phyloP scores from a whole-genome alignment of 2,329 filamentous ascomycete genomes.

The Ramularia endophylla region DNA sequence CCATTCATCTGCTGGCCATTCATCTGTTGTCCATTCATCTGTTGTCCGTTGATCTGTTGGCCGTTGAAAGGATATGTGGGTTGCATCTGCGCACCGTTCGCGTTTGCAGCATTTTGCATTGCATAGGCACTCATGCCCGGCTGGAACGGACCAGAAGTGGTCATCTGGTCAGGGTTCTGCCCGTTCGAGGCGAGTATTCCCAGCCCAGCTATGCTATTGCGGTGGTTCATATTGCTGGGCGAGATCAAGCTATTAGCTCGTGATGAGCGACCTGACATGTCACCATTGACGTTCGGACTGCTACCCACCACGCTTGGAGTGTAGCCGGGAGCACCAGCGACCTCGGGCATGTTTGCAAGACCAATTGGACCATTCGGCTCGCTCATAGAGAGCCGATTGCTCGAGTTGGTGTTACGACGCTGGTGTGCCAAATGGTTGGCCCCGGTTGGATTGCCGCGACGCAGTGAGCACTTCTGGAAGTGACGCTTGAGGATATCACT shows the following conservation, averaged over 20 bases:
- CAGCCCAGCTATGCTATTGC: constrained; percentile 28
- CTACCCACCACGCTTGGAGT: constrained; percentile 25
- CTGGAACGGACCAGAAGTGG: constrained; percentile 25
- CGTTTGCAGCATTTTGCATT: constrained; percentile 28
- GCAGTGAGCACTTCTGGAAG: constrained; percentile 98
- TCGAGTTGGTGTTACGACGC: constrained; percentile 44
- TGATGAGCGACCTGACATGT: constrained; percentile 43
- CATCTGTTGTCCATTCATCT: neutral
- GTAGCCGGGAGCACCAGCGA: constrained; percentile 25
- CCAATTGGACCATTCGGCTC: constrained; percentile 32
- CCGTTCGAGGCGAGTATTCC: constrained; percentile 28
- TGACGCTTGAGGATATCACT: constrained; percentile 98
- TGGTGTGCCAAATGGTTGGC: constrained; percentile 85
- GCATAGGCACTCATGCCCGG: constrained; percentile 29
- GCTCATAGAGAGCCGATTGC: constrained; percentile 31
- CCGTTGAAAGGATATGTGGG: constrained; percentile 28
- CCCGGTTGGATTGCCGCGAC: constrained; percentile 90
- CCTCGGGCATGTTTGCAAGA: constrained; percentile 31
- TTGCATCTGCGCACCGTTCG: constrained; percentile 25
- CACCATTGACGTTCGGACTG: constrained; percentile 33
- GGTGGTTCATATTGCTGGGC: constrained; percentile 31
- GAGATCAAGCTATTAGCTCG: constrained; percentile 46
- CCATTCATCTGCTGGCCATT: constrained; percentile 21
- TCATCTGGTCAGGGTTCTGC: constrained; percentile 22
- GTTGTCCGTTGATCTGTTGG: constrained; percentile 4